Conservation (phyloP, 2,329 filamentous ascomycete species). For the Pseudopithomyces chartarum region DNA sequence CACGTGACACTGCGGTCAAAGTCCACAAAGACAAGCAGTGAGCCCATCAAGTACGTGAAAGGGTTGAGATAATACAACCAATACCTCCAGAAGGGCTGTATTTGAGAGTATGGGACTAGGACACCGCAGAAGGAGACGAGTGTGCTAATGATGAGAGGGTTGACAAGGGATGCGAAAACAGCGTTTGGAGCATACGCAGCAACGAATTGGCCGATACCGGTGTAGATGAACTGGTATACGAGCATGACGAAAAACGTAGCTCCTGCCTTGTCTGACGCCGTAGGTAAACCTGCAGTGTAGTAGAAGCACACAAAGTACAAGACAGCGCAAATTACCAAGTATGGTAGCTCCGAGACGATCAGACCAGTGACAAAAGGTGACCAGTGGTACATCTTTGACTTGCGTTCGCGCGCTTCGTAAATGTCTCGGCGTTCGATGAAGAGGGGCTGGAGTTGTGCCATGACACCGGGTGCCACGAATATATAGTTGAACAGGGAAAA, state of each 20-base stretch:
- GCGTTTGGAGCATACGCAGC: conserved; percentile 51
- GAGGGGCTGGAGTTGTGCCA: conserved; percentile 48
- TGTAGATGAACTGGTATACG: conserved; percentile 70
- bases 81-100: conserved; percentile 72
- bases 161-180: conserved; percentile 60
- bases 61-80: conserved; percentile 50
- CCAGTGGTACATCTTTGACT: conserved; percentile 76
- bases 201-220: conserved; percentile 61
- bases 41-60: conserved; percentile 51
- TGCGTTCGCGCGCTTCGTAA: conserved; percentile 64
- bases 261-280: conserved; percentile 60
- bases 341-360: conserved; percentile 72
- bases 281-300: conserved; percentile 53
- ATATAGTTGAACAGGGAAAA: conserved; percentile 58
- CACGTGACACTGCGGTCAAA: conserved; percentile 50
- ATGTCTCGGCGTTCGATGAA: conserved; percentile 53
- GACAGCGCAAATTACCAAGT: conserved; percentile 63
- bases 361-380: conserved; percentile 71
- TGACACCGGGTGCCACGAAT: conserved; percentile 47
- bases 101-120: conserved; percentile 63
- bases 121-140: conserved; percentile 54
- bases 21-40: conserved; percentile 46
- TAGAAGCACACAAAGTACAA: conserved; percentile 70
- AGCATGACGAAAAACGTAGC: conserved; percentile 49
- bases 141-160: conserved; percentile 25